These are phyloP conservation scores for Taphrina pruni DNA, from an alignment of 1,139 yeast species.

Conservation along the genomic window DNA sequence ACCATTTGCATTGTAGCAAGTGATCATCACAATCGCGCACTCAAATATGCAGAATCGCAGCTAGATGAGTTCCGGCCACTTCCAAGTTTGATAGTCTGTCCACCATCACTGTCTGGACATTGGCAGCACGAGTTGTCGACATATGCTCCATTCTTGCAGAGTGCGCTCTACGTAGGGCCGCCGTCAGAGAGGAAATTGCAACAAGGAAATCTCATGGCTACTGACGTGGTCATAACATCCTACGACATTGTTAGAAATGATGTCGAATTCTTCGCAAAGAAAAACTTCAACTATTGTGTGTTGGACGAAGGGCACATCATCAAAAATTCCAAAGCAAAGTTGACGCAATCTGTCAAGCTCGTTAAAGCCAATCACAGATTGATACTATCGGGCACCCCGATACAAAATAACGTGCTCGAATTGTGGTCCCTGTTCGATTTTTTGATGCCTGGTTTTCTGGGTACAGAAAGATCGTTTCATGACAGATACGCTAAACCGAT, in stretches of 20 bases:
- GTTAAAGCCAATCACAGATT: constrained; percentile 86
- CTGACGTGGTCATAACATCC: constrained; percentile 89
- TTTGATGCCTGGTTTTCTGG: constrained; percentile 97
- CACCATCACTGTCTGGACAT: constrained; percentile 96
- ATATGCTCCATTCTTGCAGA: constrained; percentile 85
- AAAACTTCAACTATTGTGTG: constrained; percentile 90
- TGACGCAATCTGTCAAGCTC: constrained; percentile 84
- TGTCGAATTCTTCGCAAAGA: constrained; percentile 63
- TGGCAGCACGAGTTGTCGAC: constrained; percentile 96
- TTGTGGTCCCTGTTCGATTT: constrained; percentile 97
- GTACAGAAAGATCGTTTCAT: constrained; percentile 91
- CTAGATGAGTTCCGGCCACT: constrained; percentile 73
- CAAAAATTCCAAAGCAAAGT: constrained; percentile 85
- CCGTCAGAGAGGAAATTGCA: constrained; percentile 74
- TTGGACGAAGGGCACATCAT: constrained; percentile 98
- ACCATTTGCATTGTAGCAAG: constrained; percentile 96
- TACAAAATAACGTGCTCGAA: constrained; percentile 94
- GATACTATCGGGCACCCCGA: constrained; percentile 94
- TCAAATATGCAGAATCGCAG: constrained; percentile 64
- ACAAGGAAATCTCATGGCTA: constrained; percentile 60
- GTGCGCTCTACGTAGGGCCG: constrained; percentile 88
- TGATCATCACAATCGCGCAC: constrained; percentile 85
- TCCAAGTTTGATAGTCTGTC: constrained; percentile 89
- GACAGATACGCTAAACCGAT: constrained; percentile 97
- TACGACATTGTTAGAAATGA: constrained; percentile 97